These are phyloP conservation scores for Trichophyton rubrum DNA, from an alignment of 2,329 filamentous ascomycete genomes.

Conservation along the genomic window DNA sequence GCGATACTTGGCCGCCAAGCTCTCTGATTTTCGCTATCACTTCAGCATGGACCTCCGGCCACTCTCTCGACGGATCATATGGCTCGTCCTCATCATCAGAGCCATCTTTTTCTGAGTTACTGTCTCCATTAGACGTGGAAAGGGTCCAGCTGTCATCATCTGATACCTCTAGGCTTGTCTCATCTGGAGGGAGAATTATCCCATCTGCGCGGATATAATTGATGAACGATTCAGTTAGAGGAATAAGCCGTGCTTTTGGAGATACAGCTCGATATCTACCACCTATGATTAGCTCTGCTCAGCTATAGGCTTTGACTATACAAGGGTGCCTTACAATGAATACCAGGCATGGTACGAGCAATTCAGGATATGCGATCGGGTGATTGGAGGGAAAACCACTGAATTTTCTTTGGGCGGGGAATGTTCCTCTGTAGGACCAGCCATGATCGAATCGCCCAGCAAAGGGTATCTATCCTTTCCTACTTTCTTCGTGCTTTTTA, in stretches of 20 bases:
- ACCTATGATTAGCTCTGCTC: not conserved
- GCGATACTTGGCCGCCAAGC: slow-evolving; percentile 73
- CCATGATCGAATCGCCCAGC: not conserved
- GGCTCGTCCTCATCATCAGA: slow-evolving; percentile 48
- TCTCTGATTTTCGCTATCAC: slow-evolving; percentile 68
- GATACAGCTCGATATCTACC: slow-evolving; percentile 62
- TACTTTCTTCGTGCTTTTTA: not conserved
- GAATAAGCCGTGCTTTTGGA: slow-evolving; percentile 75
- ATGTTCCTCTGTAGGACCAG: not conserved
- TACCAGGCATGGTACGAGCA: slow-evolving; percentile 95
- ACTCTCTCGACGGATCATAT: slow-evolving; percentile 42
- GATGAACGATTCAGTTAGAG: slow-evolving; percentile 62
- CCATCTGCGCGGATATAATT: slow-evolving; percentile 84
- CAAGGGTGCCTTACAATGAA: slow-evolving; percentile 43
- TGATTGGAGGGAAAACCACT: slow-evolving; percentile 62
- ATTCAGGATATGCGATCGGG: slow-evolving; percentile 75
- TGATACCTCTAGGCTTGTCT: slow-evolving; percentile 23
- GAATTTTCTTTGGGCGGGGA: not conserved
- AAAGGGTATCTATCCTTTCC: not conserved
- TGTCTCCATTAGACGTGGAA: slow-evolving; percentile 38
- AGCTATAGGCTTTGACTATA: not conserved
- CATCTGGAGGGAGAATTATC: slow-evolving; percentile 57
- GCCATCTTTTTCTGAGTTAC: slow-evolving; percentile 39
- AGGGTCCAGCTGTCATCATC: slow-evolving; percentile 49
- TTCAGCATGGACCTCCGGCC: slow-evolving; percentile 59